Conservation (phyloP, 1,139 yeast genomes). For the Suhomyces ambrosiae region DNA sequence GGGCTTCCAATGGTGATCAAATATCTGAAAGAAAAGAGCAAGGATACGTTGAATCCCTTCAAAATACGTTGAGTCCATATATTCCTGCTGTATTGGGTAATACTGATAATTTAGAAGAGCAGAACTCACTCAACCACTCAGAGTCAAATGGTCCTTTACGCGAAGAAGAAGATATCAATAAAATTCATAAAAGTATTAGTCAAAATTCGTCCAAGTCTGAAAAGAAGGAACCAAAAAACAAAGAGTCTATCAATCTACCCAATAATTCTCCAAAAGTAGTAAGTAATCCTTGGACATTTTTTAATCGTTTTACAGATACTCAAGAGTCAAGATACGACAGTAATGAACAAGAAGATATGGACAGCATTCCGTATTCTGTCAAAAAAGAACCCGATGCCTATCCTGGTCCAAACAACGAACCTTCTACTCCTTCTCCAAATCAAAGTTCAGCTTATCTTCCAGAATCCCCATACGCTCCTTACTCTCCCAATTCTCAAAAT, state of each 20-base stretch:
- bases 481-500: conserved; percentile 1
- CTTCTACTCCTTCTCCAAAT: neutral
- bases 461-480: neutral
- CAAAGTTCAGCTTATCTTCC: conserved; percentile 2
- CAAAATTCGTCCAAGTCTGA: neutral
- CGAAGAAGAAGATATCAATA: neutral
- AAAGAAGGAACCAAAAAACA: neutral
- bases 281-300: conserved; percentile 33
- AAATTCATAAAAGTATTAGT: conserved; percentile 1
- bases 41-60: conserved; percentile 1
- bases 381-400: conserved; percentile 3
- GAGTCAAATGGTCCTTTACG: neutral
- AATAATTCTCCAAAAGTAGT: conserved; percentile 26
- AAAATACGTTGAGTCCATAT: conserved; percentile 1
- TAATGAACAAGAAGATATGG: conserved; percentile 29
- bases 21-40: too few relatives aligned
- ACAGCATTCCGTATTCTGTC: conserved; percentile 15
- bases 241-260: neutral
- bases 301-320: conserved; percentile 25
- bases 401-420: conserved; percentile 2
- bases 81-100: neutral
- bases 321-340: conserved; percentile 29
- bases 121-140: neutral
- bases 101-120: neutral
- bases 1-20: neutral